A percentile compares a stretch with the other conserved stretches of the same genome.
Conservation (phyloP, 2,329 filamentous ascomycete species). For the Penicillium olsonii region DNA sequence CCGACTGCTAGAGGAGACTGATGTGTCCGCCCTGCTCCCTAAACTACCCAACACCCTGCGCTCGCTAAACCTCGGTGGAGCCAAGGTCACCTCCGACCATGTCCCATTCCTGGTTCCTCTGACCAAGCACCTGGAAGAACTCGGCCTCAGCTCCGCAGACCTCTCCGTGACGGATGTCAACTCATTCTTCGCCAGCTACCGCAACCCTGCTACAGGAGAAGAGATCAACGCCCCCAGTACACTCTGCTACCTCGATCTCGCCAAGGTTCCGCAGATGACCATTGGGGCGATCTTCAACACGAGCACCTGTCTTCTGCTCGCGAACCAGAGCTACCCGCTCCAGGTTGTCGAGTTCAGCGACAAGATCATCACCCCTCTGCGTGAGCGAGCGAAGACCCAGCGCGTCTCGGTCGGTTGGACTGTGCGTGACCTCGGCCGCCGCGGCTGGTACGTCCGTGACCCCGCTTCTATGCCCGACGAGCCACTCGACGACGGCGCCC, state of each 20-base stretch:
- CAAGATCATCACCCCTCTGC: slow-evolving; percentile 65
- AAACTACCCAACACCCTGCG: slow-evolving; percentile 66
- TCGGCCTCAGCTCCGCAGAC: slow-evolving; percentile 68
- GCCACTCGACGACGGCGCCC: slow-evolving; percentile 56
- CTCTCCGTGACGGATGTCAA: slow-evolving; percentile 67
- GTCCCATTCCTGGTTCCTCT: slow-evolving; percentile 64
- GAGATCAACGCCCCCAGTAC: slow-evolving; percentile 34
- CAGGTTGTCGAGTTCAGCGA: slow-evolving; percentile 75
- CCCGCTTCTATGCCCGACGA: slow-evolving; percentile 37
- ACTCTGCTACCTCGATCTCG: slow-evolving; percentile 75
- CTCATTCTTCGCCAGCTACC: slow-evolving; percentile 54
- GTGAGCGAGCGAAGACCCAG: slow-evolving; percentile 62
- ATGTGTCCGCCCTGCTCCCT: slow-evolving; percentile 67
- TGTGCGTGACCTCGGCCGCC: slow-evolving; percentile 66
- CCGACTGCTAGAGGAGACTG: slow-evolving; percentile 66
- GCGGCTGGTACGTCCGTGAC: slow-evolving; percentile 65
- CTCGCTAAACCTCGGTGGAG: slow-evolving; percentile 75
- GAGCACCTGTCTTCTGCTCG: slow-evolving; percentile 58
- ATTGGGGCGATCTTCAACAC: slow-evolving; percentile 61
- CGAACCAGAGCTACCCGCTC: slow-evolving; percentile 64
- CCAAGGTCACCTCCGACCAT: slow-evolving; percentile 67
- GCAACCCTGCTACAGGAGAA: slow-evolving; percentile 26
- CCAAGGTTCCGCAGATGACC: slow-evolving; percentile 63
- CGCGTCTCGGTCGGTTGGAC: slow-evolving; percentile 65
- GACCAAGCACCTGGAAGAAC: slow-evolving; percentile 72